Evolutionary conservation across 495 filamentous ascomycete species (phyloP), one percentile per base, ranked within the genome.

Genomic region (Pseudoneurospora amorphoporcata): DNA sequence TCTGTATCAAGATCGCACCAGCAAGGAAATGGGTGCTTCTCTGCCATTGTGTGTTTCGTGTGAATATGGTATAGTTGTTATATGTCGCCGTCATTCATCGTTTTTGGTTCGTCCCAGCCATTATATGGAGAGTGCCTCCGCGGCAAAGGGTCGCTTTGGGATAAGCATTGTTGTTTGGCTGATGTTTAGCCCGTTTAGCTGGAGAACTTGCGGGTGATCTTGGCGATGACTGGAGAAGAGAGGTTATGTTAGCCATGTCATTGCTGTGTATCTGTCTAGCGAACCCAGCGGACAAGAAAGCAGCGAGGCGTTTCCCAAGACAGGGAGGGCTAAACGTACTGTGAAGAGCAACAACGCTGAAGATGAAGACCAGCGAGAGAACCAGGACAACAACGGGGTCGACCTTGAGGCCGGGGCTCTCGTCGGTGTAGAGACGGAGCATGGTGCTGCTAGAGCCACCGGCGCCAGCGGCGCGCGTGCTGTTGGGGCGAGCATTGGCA

Each of bases 391-490:
- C 94, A 43, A 99, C 94, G 23, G 95, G 95, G 80, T 99, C 95
- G 72, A 99, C 95, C 82, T 97, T 95, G 75, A 99, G 84, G 73
- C 95, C 95, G 72, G 96, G 95, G 74, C 90, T 93, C 87, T 99
- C 95, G 79, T 99, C 95, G 45, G 95, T 99, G 88, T 99, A 99
- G n/a, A 99, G 91, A 90, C 95, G 93, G 82, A 99, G 88, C 95
- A 99, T 99, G 65, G 95, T 99, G 81, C 93, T 95, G 81, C 91
- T 95, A 76, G 94, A 97, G 72, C 95, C 95, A 73, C 95, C 95
- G 10, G 96, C 95, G 74, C 96, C 95, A 17, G 95, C 95, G 40
- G 95, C 90, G 74, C 96, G 87, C 71, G 95, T 99, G 81, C 92
- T 95, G 81, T 89, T 91, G 38, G 95, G 95, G 69, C 95, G 85